Evolutionary conservation across 2,329 filamentous ascomycete genomes (phyloP), one percentile per base, ranked within the genome.

Genomic region (Colletotrichum karsti): DNA sequence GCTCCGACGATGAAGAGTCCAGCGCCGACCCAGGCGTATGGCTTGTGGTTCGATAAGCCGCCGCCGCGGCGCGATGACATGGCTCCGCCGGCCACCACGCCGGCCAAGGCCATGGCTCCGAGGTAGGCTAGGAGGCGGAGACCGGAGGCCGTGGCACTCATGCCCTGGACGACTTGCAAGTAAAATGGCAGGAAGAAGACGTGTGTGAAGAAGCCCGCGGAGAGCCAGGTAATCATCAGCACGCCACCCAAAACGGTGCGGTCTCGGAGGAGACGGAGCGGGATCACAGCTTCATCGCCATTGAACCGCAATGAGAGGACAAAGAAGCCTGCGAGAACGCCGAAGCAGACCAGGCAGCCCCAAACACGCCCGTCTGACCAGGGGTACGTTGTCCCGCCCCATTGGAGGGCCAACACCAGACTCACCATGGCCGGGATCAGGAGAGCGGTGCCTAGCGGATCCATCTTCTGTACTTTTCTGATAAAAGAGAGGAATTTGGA

Each of bases 341-440:
- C 67, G 22, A 72, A 75, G 10, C 73, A 57, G 18, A 75, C 70
- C 26, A 80, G 73, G 8, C 80, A 72, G 12, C 72, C 76, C 42
- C 80, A 74, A 55, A 88, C 79, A 15, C 76, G 78, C 9, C 80
- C 76, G 75, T 79, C 81, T 64, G 73, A 78, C 87, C 87, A 90
- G 3, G 85, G 54, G 59, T 85, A 84, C 28, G 82, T 75, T 33
- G 82, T 78, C 8, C 87, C 87, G 10, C 86, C 88, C 83, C 85
- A 89, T 72, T 89, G 83, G 35, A 90, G 78, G 13, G 86, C 87
- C 3, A 90, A 79, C 10, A 90, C 76, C 12, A 89, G 78, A 70
- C 82, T 85, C 67, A 88, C 75, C 51, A 88, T 80, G 39, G 82
- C 80, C 1, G 86, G 84, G 24, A 87, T 79, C 71, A 88, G 81